These are phyloP conservation scores for Sphagnurus paluster DNA, from an alignment of 1,284 basidiomycete genomes.

Conservation along the genomic window DNA sequence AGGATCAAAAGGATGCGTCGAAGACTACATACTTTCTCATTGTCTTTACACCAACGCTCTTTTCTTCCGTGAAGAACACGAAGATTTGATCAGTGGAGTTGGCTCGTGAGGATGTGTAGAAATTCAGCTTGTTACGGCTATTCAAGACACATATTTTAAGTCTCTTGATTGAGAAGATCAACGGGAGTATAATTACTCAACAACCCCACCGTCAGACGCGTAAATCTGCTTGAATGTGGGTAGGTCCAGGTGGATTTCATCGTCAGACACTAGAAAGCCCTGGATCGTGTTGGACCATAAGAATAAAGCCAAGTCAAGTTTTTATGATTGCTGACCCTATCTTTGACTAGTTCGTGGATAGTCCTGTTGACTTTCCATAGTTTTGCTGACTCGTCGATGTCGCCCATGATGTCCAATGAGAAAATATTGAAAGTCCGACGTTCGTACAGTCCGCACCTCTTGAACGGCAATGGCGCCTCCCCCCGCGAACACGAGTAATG, in stretches of 20 bases:
- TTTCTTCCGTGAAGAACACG: slow-evolving; percentile 92
- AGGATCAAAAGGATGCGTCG: slow-evolving; percentile 4
- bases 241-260: slow-evolving; percentile 88
- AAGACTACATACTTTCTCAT: slow-evolving; percentile 82
- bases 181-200: slow-evolving; percentile 53
- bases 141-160: slow-evolving; percentile 8
- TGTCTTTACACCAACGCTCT: slow-evolving; percentile 90
- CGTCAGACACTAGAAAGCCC: slow-evolving; percentile 89
- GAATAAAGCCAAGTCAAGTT: slow-evolving; percentile 17
- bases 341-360: slow-evolving; percentile 94
- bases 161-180: slow-evolving; percentile 6
- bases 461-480: slow-evolving; percentile 34
- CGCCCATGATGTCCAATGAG: slow-evolving; percentile 47
- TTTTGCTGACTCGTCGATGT: slow-evolving; percentile 75
- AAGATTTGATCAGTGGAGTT: slow-evolving; percentile 85
- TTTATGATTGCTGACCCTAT: slow-evolving; percentile 61
- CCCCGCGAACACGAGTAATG: slow-evolving; percentile 32
- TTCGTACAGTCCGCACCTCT: slow-evolving; percentile 11
- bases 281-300: slow-evolving; percentile 33
- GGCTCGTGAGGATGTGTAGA: slow-evolving; percentile 75
- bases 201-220: slow-evolving; percentile 56
- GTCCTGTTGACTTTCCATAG: slow-evolving; percentile 97
- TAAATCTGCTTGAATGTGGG: slow-evolving; percentile 70
- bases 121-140: slow-evolving; percentile 86
- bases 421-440: slow-evolving; percentile 40